Conservation (phyloP, 73 alveolate genomes). For the Paramecium sonneborni region DNA sequence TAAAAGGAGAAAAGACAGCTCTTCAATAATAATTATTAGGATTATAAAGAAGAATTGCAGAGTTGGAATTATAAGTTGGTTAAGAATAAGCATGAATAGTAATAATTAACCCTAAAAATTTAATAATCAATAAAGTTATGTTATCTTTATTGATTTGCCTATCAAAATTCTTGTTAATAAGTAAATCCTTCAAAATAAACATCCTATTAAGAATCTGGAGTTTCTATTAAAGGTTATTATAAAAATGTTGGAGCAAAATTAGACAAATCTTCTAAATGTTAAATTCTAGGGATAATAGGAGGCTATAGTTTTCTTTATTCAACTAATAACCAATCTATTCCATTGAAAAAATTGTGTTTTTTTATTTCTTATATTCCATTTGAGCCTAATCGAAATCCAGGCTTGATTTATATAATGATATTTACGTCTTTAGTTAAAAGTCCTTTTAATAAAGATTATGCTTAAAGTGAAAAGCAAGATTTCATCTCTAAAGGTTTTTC, state of each 20-base stretch:
- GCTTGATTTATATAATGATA: neutral
- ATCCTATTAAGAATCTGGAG: conserved; percentile 7
- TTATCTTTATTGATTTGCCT: neutral
- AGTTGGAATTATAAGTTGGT: conserved; percentile 86
- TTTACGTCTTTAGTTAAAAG: conserved; percentile 22
- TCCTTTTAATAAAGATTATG: conserved; percentile 13
- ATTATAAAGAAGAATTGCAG: conserved; percentile 88
- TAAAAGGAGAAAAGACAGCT: conserved; percentile 90
- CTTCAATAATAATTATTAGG: conserved; percentile 80
- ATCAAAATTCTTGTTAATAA: neutral
- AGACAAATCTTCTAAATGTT: conserved; percentile 50
- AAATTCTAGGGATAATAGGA: conserved; percentile 79
- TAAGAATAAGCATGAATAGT: conserved; percentile 66
- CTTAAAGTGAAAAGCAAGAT: neutral
- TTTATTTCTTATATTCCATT: conserved; percentile 64
- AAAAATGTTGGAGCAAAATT: conserved; percentile 14
- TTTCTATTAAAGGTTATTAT: neutral
- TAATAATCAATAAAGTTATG: neutral
- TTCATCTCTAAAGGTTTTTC: conserved; percentile 66
- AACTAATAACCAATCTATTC: conserved; percentile 68
- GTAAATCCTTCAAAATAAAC: neutral
- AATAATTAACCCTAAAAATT: neutral
- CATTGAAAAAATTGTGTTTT: conserved; percentile 63
- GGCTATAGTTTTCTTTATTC: conserved; percentile 76
- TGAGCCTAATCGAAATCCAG: conserved; percentile 60